A percentile compares a stretch with the other conserved stretches of the same genome.
Conservation (phyloP, 257 asterid genomes). For the Petrea volubilis region DNA sequence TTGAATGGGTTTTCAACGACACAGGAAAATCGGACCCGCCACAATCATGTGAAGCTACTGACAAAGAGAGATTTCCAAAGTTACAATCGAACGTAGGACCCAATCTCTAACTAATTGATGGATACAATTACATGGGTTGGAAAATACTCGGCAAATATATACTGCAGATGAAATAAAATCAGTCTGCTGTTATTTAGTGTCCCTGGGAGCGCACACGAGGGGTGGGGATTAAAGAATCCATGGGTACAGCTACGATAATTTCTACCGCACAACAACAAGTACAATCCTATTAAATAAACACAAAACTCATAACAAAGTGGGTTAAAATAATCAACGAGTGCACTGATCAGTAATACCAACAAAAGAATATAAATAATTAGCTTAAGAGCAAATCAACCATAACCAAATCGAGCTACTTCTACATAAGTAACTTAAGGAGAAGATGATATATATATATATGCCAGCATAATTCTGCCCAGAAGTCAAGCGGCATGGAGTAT, state of each 20-base stretch:
- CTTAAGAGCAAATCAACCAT: background rate
- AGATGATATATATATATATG: too few species aligned
- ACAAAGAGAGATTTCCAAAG: background rate
- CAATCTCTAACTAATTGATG: background rate
- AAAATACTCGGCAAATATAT: background rate
- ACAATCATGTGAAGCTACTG: constrained; percentile 21
- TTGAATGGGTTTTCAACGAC: background rate
- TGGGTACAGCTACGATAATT: background rate
- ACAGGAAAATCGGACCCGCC: constrained; percentile 7
- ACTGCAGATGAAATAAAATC: background rate
- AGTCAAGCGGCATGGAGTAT: too few species aligned
- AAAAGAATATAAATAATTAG: background rate
- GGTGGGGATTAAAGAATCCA: background rate
- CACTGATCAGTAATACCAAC: too few species aligned
- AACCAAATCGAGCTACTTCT: too few species aligned
- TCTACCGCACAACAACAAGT: background rate
- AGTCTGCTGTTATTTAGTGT: background rate
- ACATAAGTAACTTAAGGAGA: too few species aligned
- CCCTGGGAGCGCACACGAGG: constrained; percentile 5
- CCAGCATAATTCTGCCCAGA: too few species aligned
- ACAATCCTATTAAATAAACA: background rate
- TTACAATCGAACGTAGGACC: background rate
- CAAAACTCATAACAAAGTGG: background rate
- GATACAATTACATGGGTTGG: background rate
- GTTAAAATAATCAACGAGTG: too few species aligned